Evolutionary conservation across 2,329 filamentous ascomycete species (phyloP).

Genomic region (Calycina marina): DNA sequence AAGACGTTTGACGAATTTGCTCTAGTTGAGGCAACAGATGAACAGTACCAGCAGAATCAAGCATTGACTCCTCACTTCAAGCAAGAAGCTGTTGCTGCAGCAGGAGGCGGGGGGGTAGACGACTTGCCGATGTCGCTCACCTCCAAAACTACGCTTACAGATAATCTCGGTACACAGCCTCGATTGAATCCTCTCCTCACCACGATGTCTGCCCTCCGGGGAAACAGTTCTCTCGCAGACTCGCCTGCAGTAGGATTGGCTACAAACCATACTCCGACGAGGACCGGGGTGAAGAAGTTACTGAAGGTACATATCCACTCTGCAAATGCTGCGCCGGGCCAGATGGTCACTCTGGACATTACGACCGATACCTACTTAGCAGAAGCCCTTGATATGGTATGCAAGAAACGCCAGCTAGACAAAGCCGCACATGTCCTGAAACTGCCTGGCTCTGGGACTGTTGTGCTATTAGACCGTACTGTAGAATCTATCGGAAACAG

Average conservation of each 20-base stretch:
- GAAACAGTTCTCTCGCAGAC: constrained; percentile 39
- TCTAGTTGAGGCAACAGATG: constrained; percentile 55
- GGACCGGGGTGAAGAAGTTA: constrained; percentile 49
- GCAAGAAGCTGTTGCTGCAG: constrained; percentile 30
- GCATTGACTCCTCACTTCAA: constrained; percentile 51
- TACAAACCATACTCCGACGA: constrained; percentile 22
- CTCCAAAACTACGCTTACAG: constrained; percentile 11
- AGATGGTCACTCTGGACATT: constrained; percentile 58
- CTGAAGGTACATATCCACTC: constrained; percentile 58
- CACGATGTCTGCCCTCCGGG: constrained; percentile 37
- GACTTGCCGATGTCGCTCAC: constrained; percentile 24
- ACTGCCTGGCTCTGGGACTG: constrained; percentile 56
- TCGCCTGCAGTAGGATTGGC: constrained; percentile 30
- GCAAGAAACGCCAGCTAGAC: constrained; percentile 63
- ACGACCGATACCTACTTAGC: constrained; percentile 74
- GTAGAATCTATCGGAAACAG: constrained; percentile 66
- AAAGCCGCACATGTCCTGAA: constrained; percentile 69
- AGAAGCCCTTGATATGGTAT: constrained; percentile 66
- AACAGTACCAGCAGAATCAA: constrained; percentile 56
- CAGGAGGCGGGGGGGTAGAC: constrained; percentile 28
- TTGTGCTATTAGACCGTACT: constrained; percentile 63
- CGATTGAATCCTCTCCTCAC: constrained; percentile 44
- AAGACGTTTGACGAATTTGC: constrained; percentile 76
- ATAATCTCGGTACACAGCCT: constrained; percentile 18
- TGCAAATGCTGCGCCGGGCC: constrained; percentile 55